Conservation (phyloP, 108 stramenopile genomes). For the Cyclotella kingstonii region DNA sequence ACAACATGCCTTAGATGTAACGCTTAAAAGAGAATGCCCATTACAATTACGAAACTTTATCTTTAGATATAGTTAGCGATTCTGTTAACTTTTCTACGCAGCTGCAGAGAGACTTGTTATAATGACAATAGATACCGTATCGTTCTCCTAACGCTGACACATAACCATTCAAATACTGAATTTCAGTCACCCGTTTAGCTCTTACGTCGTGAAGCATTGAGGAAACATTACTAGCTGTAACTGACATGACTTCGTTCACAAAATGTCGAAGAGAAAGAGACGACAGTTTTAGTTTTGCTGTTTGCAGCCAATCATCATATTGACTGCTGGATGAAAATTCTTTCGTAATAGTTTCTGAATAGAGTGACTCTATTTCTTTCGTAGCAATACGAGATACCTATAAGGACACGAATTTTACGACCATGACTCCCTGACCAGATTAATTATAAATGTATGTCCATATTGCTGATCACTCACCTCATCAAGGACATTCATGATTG, state of each 20-base stretch:
- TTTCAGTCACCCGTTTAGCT: constrained; percentile 53
- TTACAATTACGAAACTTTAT: no score
- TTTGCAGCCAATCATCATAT: neutral
- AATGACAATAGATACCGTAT: constrained; percentile 49
- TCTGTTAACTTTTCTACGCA: constrained; percentile 42
- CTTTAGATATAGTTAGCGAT: no score
- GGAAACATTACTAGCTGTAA: constrained; percentile 67
- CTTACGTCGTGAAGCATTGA: constrained; percentile 77
- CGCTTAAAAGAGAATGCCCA: no score
- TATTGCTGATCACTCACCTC: no score
- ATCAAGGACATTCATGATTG: constrained; percentile 18
- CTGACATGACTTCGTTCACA: constrained; percentile 57
- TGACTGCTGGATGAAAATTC: neutral
- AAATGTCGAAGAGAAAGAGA: constrained; percentile 31
- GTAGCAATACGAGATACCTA: constrained; percentile 30
- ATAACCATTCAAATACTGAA: constrained; percentile 78
- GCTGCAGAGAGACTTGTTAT: constrained; percentile 45
- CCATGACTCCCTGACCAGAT: no score
- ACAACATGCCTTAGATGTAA: no score
- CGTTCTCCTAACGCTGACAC: constrained; percentile 54
- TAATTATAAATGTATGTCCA: no score
- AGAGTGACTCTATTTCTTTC: constrained; percentile 17
- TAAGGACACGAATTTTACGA: no score
- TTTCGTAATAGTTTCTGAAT: neutral
- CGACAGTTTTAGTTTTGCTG: constrained; percentile 16